Conservation (phyloP, 2,329 filamentous ascomycete genomes). For the Nemania bipapillata region DNA sequence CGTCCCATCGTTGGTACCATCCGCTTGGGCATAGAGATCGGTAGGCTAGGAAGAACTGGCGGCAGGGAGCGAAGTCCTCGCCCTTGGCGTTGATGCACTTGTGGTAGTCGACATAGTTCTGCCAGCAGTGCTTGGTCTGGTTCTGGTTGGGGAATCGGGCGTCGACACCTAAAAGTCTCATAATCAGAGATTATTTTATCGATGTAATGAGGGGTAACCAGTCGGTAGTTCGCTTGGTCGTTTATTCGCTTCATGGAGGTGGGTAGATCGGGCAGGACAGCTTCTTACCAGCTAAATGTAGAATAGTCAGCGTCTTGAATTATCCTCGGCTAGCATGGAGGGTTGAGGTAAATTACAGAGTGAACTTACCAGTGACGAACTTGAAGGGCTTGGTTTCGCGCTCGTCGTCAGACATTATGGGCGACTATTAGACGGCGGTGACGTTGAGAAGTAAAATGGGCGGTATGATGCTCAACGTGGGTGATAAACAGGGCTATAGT, state of each 20-base stretch:
- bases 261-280: conserved; percentile 15
- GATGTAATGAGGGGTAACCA: neutral
- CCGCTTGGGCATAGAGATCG: conserved; percentile 95
- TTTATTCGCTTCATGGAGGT: conserved; percentile 13
- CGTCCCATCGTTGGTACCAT: conserved; percentile 96
- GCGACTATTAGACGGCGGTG: conserved; percentile 54
- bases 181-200: conserved; percentile 30
- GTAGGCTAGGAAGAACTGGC: conserved; percentile 96
- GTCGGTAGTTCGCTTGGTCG: neutral
- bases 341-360: conserved; percentile 45
- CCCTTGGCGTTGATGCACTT: conserved; percentile 99
- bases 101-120: conserved; percentile 99
- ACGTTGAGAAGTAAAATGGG: conserved; percentile 32
- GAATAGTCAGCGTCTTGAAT: conserved; percentile 40
- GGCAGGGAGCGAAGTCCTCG: conserved; percentile 97
- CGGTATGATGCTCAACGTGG: conserved; percentile 53
- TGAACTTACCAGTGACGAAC: conserved; percentile 93
- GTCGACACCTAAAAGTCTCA: conserved; percentile 81
- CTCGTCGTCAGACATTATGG: conserved; percentile 92
- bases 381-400: conserved; percentile 98
- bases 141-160: conserved; percentile 99
- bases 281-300: conserved; percentile 48
- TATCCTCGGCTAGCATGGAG: conserved; percentile 21
- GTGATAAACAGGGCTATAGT: conserved; percentile 35
- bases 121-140: conserved; percentile 99